These are phyloP conservation scores for Multifurca ochricompacta DNA, from an alignment of 768 basidiomycete species.

Conservation along the genomic window DNA sequence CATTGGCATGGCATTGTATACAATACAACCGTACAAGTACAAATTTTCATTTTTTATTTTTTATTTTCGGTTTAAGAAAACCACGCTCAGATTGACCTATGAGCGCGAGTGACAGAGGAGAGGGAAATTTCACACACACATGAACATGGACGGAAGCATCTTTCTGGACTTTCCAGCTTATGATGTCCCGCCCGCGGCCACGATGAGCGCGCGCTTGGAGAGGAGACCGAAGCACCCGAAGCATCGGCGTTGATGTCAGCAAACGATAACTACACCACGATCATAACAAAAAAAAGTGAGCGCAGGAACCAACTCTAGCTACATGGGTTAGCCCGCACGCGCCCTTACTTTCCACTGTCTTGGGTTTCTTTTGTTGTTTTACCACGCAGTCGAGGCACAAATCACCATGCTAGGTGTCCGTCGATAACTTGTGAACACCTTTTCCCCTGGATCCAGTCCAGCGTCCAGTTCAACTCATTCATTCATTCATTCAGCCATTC, in stretches of 20 bases:
- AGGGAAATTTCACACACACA: not conserved
- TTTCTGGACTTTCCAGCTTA: conserved; percentile 1
- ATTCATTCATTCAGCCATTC: not conserved
- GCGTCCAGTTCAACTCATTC: too few species aligned
- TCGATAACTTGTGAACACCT: not conserved
- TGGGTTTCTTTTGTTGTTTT: not conserved
- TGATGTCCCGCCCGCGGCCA: conserved; percentile 1
- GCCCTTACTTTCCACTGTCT: not conserved
- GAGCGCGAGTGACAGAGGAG: not conserved
- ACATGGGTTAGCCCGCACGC: not conserved
- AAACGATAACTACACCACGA: not conserved
- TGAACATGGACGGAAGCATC: not conserved
- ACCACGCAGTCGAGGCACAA: not conserved
- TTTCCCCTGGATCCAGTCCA: too few species aligned
- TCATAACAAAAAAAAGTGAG: not conserved
- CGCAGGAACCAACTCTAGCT: not conserved
- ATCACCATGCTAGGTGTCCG: not conserved
- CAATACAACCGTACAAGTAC: too few species aligned
- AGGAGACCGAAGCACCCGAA: not conserved
- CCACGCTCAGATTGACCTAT: too few species aligned
- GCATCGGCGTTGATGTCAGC: conserved; percentile 11
- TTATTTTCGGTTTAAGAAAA: too few species aligned
- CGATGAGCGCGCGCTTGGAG: not conserved
- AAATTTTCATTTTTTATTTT: too few species aligned
- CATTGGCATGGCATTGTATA: not conserved